These are phyloP conservation scores for Aureobasidium sp. DNA, from an alignment of 2,329 filamentous ascomycete genomes.

Conservation along the genomic window DNA sequence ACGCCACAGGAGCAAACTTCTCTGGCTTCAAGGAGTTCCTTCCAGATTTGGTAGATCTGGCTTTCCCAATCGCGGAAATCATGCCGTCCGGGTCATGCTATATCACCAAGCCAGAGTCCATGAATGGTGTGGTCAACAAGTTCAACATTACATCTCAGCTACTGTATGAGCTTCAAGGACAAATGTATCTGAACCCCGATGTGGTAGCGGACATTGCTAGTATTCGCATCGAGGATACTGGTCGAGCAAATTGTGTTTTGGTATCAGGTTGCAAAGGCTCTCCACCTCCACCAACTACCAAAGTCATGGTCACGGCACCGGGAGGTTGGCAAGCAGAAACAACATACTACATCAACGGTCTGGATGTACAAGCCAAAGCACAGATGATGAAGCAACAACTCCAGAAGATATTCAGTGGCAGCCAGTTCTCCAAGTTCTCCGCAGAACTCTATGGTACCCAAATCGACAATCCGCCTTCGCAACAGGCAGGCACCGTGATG, in stretches of 20 bases:
- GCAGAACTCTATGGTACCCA: conserved; percentile 22
- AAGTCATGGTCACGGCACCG: conserved; percentile 41
- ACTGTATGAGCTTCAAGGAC: conserved; percentile 50
- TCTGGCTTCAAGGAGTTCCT: conserved; percentile 38
- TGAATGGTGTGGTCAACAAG: conserved; percentile 34
- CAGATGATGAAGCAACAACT: conserved; percentile 41
- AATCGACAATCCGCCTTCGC: conserved; percentile 30
- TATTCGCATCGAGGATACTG: conserved; percentile 47
- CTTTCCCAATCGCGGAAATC: conserved; percentile 33
- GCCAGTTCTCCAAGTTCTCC: conserved; percentile 24
- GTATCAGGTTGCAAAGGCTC: conserved; percentile 39
- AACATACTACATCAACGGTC: conserved; percentile 39
- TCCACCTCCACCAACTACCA: conserved; percentile 45
- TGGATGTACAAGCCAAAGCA: conserved; percentile 41
- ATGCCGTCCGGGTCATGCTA: conserved; percentile 30
- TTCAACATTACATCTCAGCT: conserved; percentile 49
- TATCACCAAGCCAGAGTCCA: conserved; percentile 32
- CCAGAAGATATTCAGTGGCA: conserved; percentile 32
- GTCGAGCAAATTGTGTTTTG: conserved; percentile 41
- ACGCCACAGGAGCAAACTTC: conserved; percentile 39
- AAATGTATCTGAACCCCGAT: conserved; percentile 52
- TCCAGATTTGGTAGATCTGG: conserved; percentile 29
- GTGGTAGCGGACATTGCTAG: conserved; percentile 47
- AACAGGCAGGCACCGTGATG: conserved; percentile 29
- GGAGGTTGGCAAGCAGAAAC: conserved; percentile 44